Base-by-base conservation (phyloP, 2,329 filamentous ascomycete species). In the Colletotrichum somersetense region DNA sequence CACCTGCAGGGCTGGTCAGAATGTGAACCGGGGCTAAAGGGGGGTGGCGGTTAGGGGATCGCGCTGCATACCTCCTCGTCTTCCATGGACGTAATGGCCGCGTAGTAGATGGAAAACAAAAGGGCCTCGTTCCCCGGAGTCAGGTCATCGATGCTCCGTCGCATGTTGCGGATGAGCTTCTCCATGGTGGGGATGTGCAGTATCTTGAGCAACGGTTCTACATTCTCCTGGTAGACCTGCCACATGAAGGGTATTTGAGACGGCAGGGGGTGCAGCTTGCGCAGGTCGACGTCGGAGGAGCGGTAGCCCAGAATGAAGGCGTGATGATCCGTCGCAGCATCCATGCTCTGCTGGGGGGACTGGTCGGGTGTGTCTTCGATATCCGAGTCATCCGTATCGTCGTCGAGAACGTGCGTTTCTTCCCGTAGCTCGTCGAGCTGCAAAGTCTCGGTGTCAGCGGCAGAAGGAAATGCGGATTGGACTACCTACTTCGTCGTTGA, bases 301-400 rank as follows among this genome's bases (percentile, higher is more conserved):
- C 88, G 90, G 78, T 93, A 93, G 10, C 92, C 92, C 74, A 95
- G 88, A 35, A 95, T 85, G 78, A 93, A 95, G 33, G 88, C 88
- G 66, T 94, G 91, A 74, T 93, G 91, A 72, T 89, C 88, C n/a
- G 82, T 74, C 3, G 78, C 66, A 6, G 79, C 75, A 7, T 79
- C 77, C 6, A 74, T 57, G 5, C 79, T 76, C 23, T 81, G 80
- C 30, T 80, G 77, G 38, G 83, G 75, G 69, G 85, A 78, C 75
- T 84, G 76, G 67, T 84, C 82, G 1, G 86, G 85, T 26, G 88
- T 87, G 26, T 86, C 89, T n/a, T 92, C 91, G 38, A 87, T 81
- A 55, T 88, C 89, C 12, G 88, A 89, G 8, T 86, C 85, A 30
- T 92, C 90, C 3, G 90, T 90, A 2, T 88, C 84, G 2, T 86